Conservation (phyloP, 2,329 filamentous ascomycete genomes). For the Berkeleyomyces basicola region DNA sequence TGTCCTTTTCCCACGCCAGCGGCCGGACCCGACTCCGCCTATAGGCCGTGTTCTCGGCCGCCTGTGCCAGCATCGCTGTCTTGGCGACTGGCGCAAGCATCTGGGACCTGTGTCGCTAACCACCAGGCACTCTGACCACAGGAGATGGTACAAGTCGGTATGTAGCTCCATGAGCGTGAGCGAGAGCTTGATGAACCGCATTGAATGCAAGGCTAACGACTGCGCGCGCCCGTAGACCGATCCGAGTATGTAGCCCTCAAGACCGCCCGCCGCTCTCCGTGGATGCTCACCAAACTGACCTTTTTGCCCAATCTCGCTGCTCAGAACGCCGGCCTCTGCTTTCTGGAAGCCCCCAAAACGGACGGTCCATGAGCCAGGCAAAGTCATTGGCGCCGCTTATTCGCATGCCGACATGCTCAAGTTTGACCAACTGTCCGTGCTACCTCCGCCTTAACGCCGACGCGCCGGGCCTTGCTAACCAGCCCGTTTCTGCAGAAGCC, state of each 20-base stretch:
- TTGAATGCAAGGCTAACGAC: constrained; percentile 6
- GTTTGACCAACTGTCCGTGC: constrained; percentile 54
- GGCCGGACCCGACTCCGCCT: background rate
- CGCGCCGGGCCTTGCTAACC: background rate
- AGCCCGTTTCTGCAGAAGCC: constrained; percentile 29
- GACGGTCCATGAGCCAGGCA: constrained; percentile 42
- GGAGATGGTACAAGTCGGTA: constrained; percentile 99
- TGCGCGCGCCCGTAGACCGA: constrained; percentile 29
- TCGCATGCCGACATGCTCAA: constrained; percentile 92
- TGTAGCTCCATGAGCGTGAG: constrained; percentile 17
- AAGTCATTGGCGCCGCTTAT: constrained; percentile 87
- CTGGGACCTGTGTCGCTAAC: background rate
- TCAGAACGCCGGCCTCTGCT: constrained; percentile 58
- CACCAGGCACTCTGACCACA: constrained; percentile 24
- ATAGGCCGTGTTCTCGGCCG: background rate
- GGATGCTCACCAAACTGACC: constrained; percentile 18
- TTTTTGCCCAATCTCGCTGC: constrained; percentile 6
- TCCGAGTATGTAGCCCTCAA: constrained; percentile 38
- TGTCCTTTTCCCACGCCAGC: constrained; percentile 18
- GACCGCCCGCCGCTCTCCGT: background rate
- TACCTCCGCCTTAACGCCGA: background rate
- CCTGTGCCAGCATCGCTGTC: too few relatives aligned
- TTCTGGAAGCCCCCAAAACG: constrained; percentile 61
- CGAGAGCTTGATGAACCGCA: background rate
- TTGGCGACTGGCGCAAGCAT: background rate